Evolutionary conservation across 768 basidiomycete genomes (phyloP), one percentile per base, ranked within the genome.

Genomic region (Boletus insuetus): DNA sequence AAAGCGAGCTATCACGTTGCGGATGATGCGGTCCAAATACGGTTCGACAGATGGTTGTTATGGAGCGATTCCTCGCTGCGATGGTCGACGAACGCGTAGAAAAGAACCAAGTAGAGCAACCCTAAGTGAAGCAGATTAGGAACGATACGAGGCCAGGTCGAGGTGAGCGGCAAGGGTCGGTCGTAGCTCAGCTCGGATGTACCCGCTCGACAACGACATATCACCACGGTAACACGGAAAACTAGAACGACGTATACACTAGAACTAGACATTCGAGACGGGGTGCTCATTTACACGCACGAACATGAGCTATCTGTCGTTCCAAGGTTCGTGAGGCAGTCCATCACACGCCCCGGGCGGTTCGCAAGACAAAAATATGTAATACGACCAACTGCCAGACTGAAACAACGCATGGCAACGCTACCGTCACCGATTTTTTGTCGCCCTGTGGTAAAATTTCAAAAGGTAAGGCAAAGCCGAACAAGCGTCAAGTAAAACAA

Each of bases 391-490:
- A 14, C 13, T n/a, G 38, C 35, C 20, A 6, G 20, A 37, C 38
- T 42, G 40, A 50, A 44, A 49, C 37, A 39, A 41, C 4, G 24
- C 34, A 9, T n/a, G 26, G 14, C 45, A 45, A 54, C 19, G 34
- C 39, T 26, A 40, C 34, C 34, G 16, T 63, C 47, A 65, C 19
- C 64, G 61, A 60, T 79, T 78, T 72, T 74, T 78, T 46, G 77
- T 78, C 32, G 68, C 66, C 55, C 77, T 79, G 50, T 10, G 3
- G 20, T 29, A 8, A n/a, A n/a, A n/a, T n/a, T n/a, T n/a, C n/a
- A n/a, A 50, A 51, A 48, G 13, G 31, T 54, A 42, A 61, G 55
- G 45, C 26, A 8, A 9, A 3, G 16, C 38, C 19, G 1, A 44
- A 31, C 34, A 50, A 48, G 13, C 16, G 31, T 6, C 17, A 39